Conservation (phyloP, 2,329 filamentous ascomycete species). For the Aspergillus viridinutans region DNA sequence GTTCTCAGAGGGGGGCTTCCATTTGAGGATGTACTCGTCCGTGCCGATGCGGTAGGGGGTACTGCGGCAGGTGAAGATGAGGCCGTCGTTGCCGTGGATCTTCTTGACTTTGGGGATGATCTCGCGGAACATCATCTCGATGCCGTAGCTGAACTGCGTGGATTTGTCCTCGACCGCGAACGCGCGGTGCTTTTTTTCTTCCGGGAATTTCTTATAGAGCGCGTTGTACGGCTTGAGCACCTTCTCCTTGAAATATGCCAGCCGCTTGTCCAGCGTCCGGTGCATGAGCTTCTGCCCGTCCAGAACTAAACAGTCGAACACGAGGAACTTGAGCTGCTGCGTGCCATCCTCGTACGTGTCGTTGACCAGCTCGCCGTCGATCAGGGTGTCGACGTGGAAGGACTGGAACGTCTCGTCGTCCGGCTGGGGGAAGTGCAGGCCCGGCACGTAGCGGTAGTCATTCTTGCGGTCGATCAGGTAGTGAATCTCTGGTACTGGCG, state of each 20-base stretch:
- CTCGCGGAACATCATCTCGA: slow-evolving; percentile 87
- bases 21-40: slow-evolving; percentile 90
- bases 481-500: slow-evolving; percentile 64
- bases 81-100: slow-evolving; percentile 84
- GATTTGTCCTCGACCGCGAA: slow-evolving; percentile 85
- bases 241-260: slow-evolving; percentile 78
- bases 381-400: slow-evolving; percentile 75
- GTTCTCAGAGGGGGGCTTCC: slow-evolving; percentile 95
- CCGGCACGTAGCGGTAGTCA: slow-evolving; percentile 83
- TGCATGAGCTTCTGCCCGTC: slow-evolving; percentile 72
- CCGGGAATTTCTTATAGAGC: slow-evolving; percentile 68
- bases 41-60: slow-evolving; percentile 86
- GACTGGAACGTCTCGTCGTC: slow-evolving; percentile 54
- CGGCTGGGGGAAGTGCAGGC: slow-evolving; percentile 75
- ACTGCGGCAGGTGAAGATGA: slow-evolving; percentile 94
- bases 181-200: slow-evolving; percentile 65
- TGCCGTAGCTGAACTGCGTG: slow-evolving; percentile 83
- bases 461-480: slow-evolving; percentile 98
- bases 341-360: slow-evolving; percentile 68
- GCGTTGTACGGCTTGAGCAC: slow-evolving; percentile 75
- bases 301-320: slow-evolving; percentile 87
- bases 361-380: slow-evolving; percentile 91
- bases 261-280: slow-evolving; percentile 77
- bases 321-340: slow-evolving; percentile 73
- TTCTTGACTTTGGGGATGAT: slow-evolving; percentile 72